A percentile compares a stretch with the other conserved stretches of the same genome.
phyloP scores from a whole-genome alignment of 2,329 filamentous ascomycete genomes.

The Gliomastix tumulicola region DNA sequence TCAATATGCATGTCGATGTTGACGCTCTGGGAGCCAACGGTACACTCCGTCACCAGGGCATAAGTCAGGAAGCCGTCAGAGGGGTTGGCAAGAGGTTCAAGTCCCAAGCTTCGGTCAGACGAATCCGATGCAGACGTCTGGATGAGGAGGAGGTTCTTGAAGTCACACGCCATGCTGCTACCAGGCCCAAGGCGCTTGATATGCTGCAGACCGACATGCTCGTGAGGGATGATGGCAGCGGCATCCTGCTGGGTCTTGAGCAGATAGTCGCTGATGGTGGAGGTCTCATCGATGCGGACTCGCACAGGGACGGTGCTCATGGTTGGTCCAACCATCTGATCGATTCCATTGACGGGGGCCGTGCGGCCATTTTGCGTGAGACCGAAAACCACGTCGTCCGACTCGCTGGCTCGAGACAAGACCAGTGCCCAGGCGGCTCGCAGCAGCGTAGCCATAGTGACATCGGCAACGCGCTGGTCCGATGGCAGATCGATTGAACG shows the following conservation, averaged over 20 bases:
- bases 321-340: constrained; percentile 15
- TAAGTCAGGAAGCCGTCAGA: constrained; percentile 16
- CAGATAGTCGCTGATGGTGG: constrained; percentile 30
- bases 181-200: constrained; percentile 11
- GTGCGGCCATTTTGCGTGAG: constrained; percentile 14
- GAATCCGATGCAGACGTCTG: constrained; percentile 5
- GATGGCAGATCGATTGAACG: too few relatives aligned
- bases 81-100: too few relatives aligned
- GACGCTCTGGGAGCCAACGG: constrained; percentile 7
- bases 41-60: constrained; percentile 13
- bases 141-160: constrained; percentile 13
- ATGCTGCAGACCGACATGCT: constrained; percentile 8
- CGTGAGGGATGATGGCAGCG: constrained; percentile 3
- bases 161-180: constrained; percentile 8
- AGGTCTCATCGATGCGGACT: constrained; percentile 15
- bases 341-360: constrained; percentile 12
- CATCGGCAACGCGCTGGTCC: constrained; percentile 2
- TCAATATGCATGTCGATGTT: constrained; percentile 14
- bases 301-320: constrained; percentile 17
- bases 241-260: constrained; percentile 14
- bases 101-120: constrained; percentile 5
- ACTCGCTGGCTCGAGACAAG: constrained; percentile 17
- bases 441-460: constrained; percentile 9
- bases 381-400: constrained; percentile 19
- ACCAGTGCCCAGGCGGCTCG: constrained; percentile 20